Conservation (phyloP, 2,329 filamentous ascomycete species). For the Thielaviopsis populi region DNA sequence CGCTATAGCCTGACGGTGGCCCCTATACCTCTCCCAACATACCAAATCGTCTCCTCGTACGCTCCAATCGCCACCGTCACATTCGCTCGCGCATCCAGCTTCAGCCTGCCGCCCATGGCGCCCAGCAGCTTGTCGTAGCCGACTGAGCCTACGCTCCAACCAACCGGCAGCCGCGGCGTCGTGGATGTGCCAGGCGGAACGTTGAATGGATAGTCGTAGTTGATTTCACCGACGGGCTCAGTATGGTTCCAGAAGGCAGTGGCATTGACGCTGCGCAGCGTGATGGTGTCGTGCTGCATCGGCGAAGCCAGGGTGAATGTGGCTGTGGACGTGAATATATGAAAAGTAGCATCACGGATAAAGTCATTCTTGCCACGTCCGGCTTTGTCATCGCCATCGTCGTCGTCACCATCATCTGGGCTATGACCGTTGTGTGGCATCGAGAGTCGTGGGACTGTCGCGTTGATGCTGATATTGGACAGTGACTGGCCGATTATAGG, state of each 20-base stretch:
- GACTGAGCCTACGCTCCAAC: slow-evolving; percentile 60
- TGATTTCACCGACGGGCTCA: slow-evolving; percentile 61
- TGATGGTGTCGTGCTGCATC: slow-evolving; percentile 54
- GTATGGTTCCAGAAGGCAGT: slow-evolving; percentile 74
- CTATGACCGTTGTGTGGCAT: slow-evolving; percentile 28
- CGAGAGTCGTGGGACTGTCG: slow-evolving; percentile 54
- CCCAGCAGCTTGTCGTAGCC: slow-evolving; percentile 70
- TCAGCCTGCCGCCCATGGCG: slow-evolving; percentile 66
- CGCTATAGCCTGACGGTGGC: slow-evolving; percentile 42
- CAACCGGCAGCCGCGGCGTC: slow-evolving; percentile 66
- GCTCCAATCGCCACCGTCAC: slow-evolving; percentile 60
- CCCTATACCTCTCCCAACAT: slow-evolving; percentile 53
- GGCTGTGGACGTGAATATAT: slow-evolving; percentile 74
- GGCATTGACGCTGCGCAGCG: slow-evolving; percentile 66
- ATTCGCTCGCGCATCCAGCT: slow-evolving; percentile 61
- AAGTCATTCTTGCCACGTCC: slow-evolving; percentile 34
- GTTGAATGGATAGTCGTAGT: slow-evolving; percentile 58
- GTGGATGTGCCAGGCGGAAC: slow-evolving; percentile 58
- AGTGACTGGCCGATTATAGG: slow-evolving; percentile 60
- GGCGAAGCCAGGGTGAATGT: slow-evolving; percentile 74
- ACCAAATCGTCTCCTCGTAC: slow-evolving; percentile 61
- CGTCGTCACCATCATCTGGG: slow-evolving; percentile 18
- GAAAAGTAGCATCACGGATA: slow-evolving; percentile 73
- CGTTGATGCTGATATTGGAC: slow-evolving; percentile 52
- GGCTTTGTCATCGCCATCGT: slow-evolving; percentile 23